Evolutionary conservation across 495 filamentous ascomycete species (phyloP), one percentile per base, ranked within the genome.

Genomic region (Penicillium alfredii): DNA sequence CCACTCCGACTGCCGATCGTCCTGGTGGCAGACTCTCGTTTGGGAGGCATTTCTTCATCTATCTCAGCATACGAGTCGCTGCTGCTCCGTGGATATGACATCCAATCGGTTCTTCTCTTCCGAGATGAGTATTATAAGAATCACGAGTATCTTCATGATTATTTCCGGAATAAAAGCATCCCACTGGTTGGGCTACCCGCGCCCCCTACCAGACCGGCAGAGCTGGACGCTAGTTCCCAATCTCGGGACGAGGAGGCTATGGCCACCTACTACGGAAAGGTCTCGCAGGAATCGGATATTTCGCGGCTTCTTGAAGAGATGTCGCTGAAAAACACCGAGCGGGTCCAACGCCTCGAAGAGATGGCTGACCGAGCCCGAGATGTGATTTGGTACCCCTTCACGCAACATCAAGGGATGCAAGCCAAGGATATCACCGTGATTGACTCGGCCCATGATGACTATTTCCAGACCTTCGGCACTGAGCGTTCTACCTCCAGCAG

Each of bases 311-410:
- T 82, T 0, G 56, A 68, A 0, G 55, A 69, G n/a, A 58, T 83
- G 13, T 47, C 62, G 2, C 33, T 42, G 1, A 66, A 60, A 21
- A 81, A 85, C 42, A 37, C 43, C 0, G 34, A 56, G 9, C 68
- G 82, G 10, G 67, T 84, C 4, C 47, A 67, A 5, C 57, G 64
- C 3, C 53, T 89, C 3, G 67, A 76, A 24, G 63, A 55, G 20
- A 82, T 88, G 80, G 45, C 73, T 4, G 41, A 46, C 2, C 56
- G 66, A 19, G 84, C 83, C 0, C 56, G 71, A 15, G 53, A 72
- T 15, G 55, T 64, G 5, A 85, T 89, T 33, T 89, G 84, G 84
- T 85, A 86, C 44, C 84, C 84, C 0, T 89, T 89, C 34, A 88
- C 82, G 7, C 84, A 89, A 49, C 84, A 89, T 26, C 67, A 72